These are phyloP conservation scores for Pulveroboletus sp. DNA, from an alignment of 768 basidiomycete species.

Conservation along the genomic window DNA sequence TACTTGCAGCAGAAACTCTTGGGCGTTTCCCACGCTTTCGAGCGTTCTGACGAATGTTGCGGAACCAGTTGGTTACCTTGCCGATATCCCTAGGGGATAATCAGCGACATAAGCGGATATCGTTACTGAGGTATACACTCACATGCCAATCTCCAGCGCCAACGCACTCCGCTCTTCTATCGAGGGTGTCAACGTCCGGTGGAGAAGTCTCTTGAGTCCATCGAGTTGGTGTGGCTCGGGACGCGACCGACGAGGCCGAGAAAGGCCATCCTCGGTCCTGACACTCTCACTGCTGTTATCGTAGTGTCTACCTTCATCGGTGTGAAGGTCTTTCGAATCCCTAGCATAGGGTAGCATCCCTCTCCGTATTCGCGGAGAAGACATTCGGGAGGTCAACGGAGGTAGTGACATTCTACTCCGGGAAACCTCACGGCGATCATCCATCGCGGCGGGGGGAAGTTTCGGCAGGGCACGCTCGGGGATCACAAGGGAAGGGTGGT, in stretches of 20 bases:
- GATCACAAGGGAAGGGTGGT: constrained; percentile 28
- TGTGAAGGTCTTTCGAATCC: constrained; percentile 25
- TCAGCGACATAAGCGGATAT: constrained; percentile 4
- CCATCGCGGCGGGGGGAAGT: constrained; percentile 11
- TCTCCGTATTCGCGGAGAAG: constrained; percentile 32
- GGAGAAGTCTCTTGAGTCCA: constrained; percentile 67
- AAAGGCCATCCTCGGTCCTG: constrained; percentile 32
- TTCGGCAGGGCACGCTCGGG: constrained; percentile 19
- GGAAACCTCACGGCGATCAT: constrained; percentile 19
- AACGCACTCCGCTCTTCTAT: constrained; percentile 77
- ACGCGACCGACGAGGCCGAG: constrained; percentile 67
- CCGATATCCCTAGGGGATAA: constrained; percentile 60
- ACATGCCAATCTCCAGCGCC: constrained; percentile 78
- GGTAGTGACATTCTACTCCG: constrained; percentile 32
- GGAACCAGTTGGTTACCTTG: constrained; percentile 88
- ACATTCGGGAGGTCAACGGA: constrained; percentile 23
- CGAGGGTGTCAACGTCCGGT: constrained; percentile 67
- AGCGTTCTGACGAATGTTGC: constrained; percentile 80
- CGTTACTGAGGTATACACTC: constrained; percentile 25
- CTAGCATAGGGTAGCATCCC: constrained; percentile 26
- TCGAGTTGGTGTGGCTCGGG: constrained; percentile 79
- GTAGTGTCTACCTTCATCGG: constrained; percentile 24
- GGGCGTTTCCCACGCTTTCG: constrained; percentile 62
- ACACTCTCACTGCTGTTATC: constrained; percentile 19
- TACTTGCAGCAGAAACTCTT: constrained; percentile 37